Conservation (phyloP, 768 basidiomycete species). For the Nidularia sp. region DNA sequence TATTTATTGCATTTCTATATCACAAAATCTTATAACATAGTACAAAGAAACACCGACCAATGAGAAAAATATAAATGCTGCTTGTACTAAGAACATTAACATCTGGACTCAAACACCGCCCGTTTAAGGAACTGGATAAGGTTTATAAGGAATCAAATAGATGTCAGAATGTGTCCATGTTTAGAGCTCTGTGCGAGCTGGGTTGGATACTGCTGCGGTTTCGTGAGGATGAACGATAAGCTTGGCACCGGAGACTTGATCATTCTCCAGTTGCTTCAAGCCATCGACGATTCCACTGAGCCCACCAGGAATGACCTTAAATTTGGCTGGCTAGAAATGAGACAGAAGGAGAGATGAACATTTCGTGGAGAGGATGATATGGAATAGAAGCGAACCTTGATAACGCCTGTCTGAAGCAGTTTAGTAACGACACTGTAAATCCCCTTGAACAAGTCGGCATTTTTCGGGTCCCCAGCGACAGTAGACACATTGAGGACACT, state of each 20-base stretch:
- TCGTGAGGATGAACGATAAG: slow-evolving; percentile 10
- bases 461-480: not conserved
- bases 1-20: no score
- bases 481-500: not conserved
- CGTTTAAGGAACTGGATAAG: no score
- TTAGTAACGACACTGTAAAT: not conserved
- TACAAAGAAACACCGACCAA: no score
- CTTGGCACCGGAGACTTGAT: slow-evolving; percentile 8
- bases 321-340: not conserved
- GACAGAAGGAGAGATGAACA: not conserved
- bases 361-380: not conserved
- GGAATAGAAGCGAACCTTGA: no score
- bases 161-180: no score
- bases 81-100: no score
- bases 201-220: no score
- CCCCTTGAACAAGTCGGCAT: not conserved
- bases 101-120: no score
- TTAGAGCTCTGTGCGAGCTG: no score
- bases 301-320: slow-evolving; percentile 4
- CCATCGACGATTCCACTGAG: slow-evolving; percentile 6
- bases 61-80: no score
- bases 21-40: no score
- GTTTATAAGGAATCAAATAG: no score
- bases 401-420: not conserved
- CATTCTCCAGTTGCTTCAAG: slow-evolving; percentile 5